Percentiles rank a stretch among this genome's conserved stretches.
phyloP scores from a whole-genome alignment of 345 rosid genomes.

The Noccaea caerulescens region DNA sequence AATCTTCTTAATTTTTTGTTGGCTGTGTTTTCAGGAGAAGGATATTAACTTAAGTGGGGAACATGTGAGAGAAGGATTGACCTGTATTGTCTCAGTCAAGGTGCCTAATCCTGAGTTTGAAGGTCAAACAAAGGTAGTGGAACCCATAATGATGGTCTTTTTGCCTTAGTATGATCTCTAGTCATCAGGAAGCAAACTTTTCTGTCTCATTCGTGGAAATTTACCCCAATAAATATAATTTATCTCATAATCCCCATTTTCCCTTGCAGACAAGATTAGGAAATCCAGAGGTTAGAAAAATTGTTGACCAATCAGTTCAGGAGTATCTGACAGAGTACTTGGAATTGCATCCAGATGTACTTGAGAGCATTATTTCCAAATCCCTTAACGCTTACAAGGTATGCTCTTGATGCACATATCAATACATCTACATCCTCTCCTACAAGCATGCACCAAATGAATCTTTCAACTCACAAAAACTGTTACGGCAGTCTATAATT shows the following conservation, averaged over 20 bases:
- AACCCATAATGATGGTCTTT: constrained; percentile 22
- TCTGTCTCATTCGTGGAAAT: constrained; percentile 2
- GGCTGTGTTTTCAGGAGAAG: constrained; percentile 68
- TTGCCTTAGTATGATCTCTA: constrained; percentile 3
- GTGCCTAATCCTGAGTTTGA: constrained; percentile 98
- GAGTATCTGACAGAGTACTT: constrained; percentile 92
- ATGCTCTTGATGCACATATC: constrained; percentile 30
- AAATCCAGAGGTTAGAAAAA: constrained; percentile 95
- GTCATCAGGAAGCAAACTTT: neutral
- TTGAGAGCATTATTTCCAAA: constrained; percentile 88
- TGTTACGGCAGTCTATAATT: neutral
- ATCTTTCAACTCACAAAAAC: too few species aligned
- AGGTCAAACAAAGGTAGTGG: constrained; percentile 95
- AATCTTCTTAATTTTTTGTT: neutral
- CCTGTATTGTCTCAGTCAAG: constrained; percentile 94
- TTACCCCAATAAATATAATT: constrained; percentile 13
- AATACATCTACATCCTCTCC: constrained; percentile 18
- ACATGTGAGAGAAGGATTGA: constrained; percentile 96
- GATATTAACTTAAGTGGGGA: constrained; percentile 92
- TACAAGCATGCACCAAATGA: neutral
- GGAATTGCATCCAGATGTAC: constrained; percentile 96
- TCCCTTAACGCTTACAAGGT: constrained; percentile 97
- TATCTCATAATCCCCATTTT: constrained; percentile 22
- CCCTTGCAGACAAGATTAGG: constrained; percentile 90
- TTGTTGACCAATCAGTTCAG: constrained; percentile 94